Base-by-base conservation (phyloP, 768 basidiomycete species). In the Collybia sp. region DNA sequence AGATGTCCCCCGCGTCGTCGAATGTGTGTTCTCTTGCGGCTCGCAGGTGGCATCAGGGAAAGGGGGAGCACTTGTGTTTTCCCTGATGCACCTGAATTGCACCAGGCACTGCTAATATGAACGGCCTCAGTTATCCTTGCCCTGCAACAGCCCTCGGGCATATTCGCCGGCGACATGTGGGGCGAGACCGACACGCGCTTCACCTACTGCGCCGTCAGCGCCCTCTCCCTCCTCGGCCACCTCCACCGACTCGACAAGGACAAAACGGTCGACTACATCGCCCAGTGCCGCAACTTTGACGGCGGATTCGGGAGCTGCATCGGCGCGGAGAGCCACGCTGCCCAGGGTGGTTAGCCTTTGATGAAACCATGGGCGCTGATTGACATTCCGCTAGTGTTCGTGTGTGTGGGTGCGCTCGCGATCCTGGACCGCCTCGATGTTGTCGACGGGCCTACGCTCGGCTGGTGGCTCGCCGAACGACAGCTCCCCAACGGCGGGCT, bases 171-270 rank as follows among this genome's bases (percentile, higher is more conserved):
- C 2, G 95, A 99, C 60, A 53, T 66, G 2, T 97, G 83, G 62
- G 94, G 94, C n/a, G 95, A 98, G 62, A 77, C 77, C 33, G 94
- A 95, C 58, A 95, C 93, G 0, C 82, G 95, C 0, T 98, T 98
- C 64, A 67, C 80, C 2, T 96, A 91, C 67, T 89, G 88, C 58
- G 88, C 90, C n/a, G 75, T 95, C 44, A 80, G 76, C 43, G 83
- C 86, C 0, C 71, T 98, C 0, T 88, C 91, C 0, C 76, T 97
- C 15, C 80, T 98, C 11, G 88, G 88, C 1, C 72, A 75, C 30
- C 70, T 96, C 31, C 74, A 83, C 49, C 73, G 75, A 16, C 69
- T 97, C 37, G 82, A 93, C 51, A 66, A 66, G 43, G 80, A 83
- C 20, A 79, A 73, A 56, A 83, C 88, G 0, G 79, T 88, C 8